Evolutionary conservation across 768 basidiomycete genomes (phyloP), one percentile per base, ranked within the genome.

Genomic region (Hortiboletus flavorubellus): DNA sequence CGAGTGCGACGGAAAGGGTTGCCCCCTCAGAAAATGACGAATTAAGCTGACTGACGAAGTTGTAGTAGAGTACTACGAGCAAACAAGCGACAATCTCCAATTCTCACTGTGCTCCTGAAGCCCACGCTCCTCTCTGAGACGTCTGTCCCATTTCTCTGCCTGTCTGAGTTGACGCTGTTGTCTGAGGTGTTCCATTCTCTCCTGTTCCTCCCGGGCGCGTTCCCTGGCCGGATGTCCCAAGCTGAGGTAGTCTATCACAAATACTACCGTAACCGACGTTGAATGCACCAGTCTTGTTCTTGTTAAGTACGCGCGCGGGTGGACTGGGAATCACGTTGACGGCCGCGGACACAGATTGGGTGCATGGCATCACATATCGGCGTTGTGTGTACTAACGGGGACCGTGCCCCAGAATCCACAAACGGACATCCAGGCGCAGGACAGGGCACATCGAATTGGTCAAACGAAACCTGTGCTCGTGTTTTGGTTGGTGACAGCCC

Each of bases 241-340:
- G 26, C 26, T 4, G 26, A 34, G 11, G n/a, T 26, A 9, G 5
- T 29, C 26, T 18, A 30, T 29, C 46, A 0, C 21, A 21, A 3
- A 31, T 16, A 14, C 11, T 29, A 21, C n/a, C 41, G 5, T 37
- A 35, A 14, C 6, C 34, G 6, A 6, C 14, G 34, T 7, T 21
- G 21, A 21, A 21, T 21, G 21, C 21, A 21, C 21, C 21, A 21
- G 68, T 75, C 3, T 74, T 95, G 16, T 96, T 95, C 79, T 87
- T 93, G 68, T 31, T 98, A 33, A 95, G 93, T 67, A 97, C 96
- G 0, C 83, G 93, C 42, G 97, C 97, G 8, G 97, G 97, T 59
- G 97, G 97, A 30, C 76, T 99, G 53, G 96, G 96, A 40, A 95
- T 98, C 73, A 98, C 98, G 68, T 73, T 99, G 55, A 96, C 93